Percentiles rank a stretch among this genome's conserved stretches.
phyloP scores from a whole-genome alignment of 352 stramenopile species.

The Phytophthora cactorum region DNA sequence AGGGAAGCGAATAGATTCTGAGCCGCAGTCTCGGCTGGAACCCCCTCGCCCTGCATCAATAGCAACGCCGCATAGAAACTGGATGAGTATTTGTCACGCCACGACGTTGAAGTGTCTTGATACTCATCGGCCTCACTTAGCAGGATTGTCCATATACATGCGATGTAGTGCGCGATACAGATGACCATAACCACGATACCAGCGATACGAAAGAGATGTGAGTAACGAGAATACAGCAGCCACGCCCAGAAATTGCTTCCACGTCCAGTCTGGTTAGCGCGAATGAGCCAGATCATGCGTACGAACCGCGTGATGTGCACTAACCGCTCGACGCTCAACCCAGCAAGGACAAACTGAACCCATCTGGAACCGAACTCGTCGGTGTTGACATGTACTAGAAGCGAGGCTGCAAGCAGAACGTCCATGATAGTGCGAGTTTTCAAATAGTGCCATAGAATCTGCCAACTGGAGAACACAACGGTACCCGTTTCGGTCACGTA shows the following conservation, averaged over 20 bases:
- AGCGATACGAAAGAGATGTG: constrained; percentile 46
- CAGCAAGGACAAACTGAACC: constrained; percentile 9
- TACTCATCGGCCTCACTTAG: constrained; percentile 1
- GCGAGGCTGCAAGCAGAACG: constrained; percentile 16
- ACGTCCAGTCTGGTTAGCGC: constrained; percentile 18
- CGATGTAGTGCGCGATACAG: constrained; percentile 54
- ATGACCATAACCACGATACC: constrained; percentile 47
- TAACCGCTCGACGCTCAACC: constrained; percentile 21
- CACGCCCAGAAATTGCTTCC: constrained; percentile 38
- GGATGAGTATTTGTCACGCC: constrained; percentile 30
- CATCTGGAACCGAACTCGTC: not conserved
- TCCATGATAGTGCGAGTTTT: constrained; percentile 35
- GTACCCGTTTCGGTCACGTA: constrained; percentile 35
- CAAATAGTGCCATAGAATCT: constrained; percentile 36
- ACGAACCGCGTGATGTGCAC: constrained; percentile 35
- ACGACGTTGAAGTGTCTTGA: not conserved
- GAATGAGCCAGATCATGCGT: constrained; percentile 33
- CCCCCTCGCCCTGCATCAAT: constrained; percentile 62
- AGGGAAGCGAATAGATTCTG: constrained; percentile 57
- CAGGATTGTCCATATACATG: constrained; percentile 49
- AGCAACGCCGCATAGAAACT: constrained; percentile 59
- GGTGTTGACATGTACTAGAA: constrained; percentile 1
- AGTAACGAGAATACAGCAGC: constrained; percentile 52
- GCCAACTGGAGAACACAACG: constrained; percentile 26
- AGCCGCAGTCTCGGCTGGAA: constrained; percentile 23